Evolutionary conservation across 768 basidiomycete species (phyloP), one percentile per base, ranked within the genome.

Genomic region (Lactarius tabidus): DNA sequence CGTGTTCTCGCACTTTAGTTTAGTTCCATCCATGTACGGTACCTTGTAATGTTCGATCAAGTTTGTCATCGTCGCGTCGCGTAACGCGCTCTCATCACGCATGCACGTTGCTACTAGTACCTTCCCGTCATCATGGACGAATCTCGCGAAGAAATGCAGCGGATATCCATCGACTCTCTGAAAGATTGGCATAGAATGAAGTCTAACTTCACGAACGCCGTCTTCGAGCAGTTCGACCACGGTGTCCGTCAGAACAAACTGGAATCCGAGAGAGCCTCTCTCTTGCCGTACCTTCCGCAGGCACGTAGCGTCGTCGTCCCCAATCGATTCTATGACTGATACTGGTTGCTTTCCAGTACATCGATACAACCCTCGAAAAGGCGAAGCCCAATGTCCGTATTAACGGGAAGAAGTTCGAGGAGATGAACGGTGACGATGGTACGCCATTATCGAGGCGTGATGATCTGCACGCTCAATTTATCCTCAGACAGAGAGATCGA

Each of bases 401-500:
- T 45, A 70, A 70, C 41, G 69, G 69, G 41, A 65, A 67, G 60
- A 65, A 59, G 2, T 60, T 68, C 9, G 69, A 70, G 20, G 69
- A 70, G 4, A 6, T 69, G 41, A 59, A 67, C 12, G 55, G 56
- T 6, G 63, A 64, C n/a, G 69, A 62, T 1, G 66, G 64, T 41
- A 12, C 58, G 58, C 28, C 35, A 33, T 54, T 20, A 29, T n/a
- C 43, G 17, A 9, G 5, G 56, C 48, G 2, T 52, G 20, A 54
- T 56, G 14, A 57, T 39, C 26, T 29, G 70, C 18, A 18, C 20
- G 9, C 23, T 7, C 17, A 10, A 26, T 43, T 28, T 8, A 41
- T 38, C 39, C 36, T 15, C 86, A 86, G 52, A 84, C 52, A 59
- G 26, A 31, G 69, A 68, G 8, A 45, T 85, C 69, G 91, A 94